Conservation (phyloP, 2,329 filamentous ascomycete species). For the Sarocladium kiliense region DNA sequence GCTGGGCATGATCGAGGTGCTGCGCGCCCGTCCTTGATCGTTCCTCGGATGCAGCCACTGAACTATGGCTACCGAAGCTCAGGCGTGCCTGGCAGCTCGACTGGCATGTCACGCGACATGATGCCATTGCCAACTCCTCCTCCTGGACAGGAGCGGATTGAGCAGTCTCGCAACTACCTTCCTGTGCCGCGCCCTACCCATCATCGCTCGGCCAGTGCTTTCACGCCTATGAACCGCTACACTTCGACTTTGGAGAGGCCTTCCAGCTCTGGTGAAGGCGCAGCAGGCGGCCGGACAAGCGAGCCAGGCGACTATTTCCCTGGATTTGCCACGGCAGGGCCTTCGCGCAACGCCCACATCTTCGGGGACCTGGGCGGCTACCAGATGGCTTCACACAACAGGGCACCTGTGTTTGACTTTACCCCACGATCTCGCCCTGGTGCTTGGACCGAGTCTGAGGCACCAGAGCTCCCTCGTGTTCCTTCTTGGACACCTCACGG, state of each 20-base stretch:
- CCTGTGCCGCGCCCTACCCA: constrained; percentile 15
- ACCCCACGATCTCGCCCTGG: constrained; percentile 1
- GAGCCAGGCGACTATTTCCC: constrained; percentile 7
- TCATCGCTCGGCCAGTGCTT: constrained; percentile 19
- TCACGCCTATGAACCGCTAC: constrained; percentile 13
- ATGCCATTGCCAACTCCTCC: background rate
- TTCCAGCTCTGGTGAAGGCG: constrained; percentile 15
- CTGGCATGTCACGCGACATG: background rate
- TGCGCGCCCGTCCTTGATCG: constrained; percentile 16
- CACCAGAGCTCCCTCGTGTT: background rate
- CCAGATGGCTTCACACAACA: background rate
- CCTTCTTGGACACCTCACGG: background rate
- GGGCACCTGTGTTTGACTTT: background rate
- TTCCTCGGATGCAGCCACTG: constrained; percentile 18
- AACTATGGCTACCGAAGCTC: constrained; percentile 14
- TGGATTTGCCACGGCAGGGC: background rate
- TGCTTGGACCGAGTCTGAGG: background rate
- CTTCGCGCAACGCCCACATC: background rate
- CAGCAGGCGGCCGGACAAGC: background rate
- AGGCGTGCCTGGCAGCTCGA: background rate
- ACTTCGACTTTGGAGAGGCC: constrained; percentile 12
- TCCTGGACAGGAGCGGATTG: background rate
- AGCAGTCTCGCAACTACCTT: background rate
- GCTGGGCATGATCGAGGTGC: constrained; percentile 2
- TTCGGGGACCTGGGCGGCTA: background rate